Base-by-base conservation (phyloP, 768 basidiomycete species). In the Calocybe gangraenosa region DNA sequence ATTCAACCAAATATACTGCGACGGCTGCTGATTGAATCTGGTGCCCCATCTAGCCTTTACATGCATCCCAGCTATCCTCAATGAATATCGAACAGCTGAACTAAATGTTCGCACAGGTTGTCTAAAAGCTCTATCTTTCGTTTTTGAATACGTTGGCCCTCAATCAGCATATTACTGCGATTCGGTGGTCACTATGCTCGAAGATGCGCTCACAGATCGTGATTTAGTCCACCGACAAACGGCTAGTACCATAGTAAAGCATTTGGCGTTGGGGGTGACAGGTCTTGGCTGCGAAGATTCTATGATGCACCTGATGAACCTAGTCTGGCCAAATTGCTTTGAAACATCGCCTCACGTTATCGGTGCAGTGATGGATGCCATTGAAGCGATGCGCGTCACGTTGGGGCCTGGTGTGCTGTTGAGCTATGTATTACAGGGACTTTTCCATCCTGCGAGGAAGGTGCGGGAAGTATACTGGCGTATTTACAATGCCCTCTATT, bases 251-350 rank as follows among this genome's bases (percentile, higher is more conserved):
- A 99, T 99, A 55, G 95, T 99, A 58, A 98, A 98, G 70, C 96
- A 99, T 62, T 70, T 99, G 36, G 92, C 96, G 3, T 79, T 99
- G 22, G 96, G 96, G 34, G 93, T 96, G 5, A 94, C 96, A 1
- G 96, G 96, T 37, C 78, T 98, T 20, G 95, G 96, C 1, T 94
- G 92, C 57, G 96, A 99, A 67, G 96, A 99, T 66, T 95, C 95
- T 10, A 90, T 98, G 82, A 77, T 92, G 42, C 96, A 99, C 60
- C 68, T 98, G 39, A 91, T 98, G 85, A 99, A 99, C 63, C 79
- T 99, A 20, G 89, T 98, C 11, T 98, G 94, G 94, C 96, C 96
- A 1, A 98, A 98, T 62, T 94, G 93, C 65, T 98, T 97, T 64
- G 95, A 97, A 71, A 95, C 94, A 1, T 92, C 87, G 11, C 96